Evolutionary conservation across 768 basidiomycete species (phyloP), one percentile per base, ranked within the genome.

Genomic region (Crassisporium funariophilum): DNA sequence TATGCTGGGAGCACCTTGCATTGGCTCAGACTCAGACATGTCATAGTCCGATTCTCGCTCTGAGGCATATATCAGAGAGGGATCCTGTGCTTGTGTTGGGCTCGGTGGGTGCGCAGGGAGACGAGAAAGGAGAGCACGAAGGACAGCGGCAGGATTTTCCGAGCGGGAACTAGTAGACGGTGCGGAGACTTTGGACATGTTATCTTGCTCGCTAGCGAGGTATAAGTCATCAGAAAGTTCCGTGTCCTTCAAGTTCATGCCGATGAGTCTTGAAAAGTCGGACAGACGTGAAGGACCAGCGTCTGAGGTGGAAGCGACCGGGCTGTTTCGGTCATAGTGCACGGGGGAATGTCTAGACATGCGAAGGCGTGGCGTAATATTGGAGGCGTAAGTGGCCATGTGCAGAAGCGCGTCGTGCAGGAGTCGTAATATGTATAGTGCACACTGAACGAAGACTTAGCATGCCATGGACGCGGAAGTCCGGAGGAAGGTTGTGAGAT

Each of bases 1-100:
- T 41, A 77, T 56, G 45, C 78, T 83, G 21, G 75, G 74, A 7
- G 68, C 64, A 25, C 60, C 62, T 40, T 64, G 55, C 2, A 58
- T 67, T 23, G 65, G 64, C 22, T 72, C 69, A 9, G 73, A 75
- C 8, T 70, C 65, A 41, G 82, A 79, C 13, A 71, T 67, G 41
- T 84, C 82, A 50, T 79, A 82, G 58, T 84, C 82, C 15, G 81
- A 82, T 34, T 83, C 82, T 8, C 73, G 61, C 42, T 79, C 77
- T 36, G 78, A 77, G 4, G 66, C 63, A 19, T 72, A 64, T 20
- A 66, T 58, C 5, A 52, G 45, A 3, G 71, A 54, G 16, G 61
- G 53, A 7, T 64, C 29, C 20, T 25, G 53, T n/a, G 45, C 35
- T 22, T 44, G 54, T 17, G 43, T 47, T 17, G 56, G 61, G 15